Base-by-base conservation (phyloP, 768 basidiomycete genomes). In the Boletus eberwhitei region DNA sequence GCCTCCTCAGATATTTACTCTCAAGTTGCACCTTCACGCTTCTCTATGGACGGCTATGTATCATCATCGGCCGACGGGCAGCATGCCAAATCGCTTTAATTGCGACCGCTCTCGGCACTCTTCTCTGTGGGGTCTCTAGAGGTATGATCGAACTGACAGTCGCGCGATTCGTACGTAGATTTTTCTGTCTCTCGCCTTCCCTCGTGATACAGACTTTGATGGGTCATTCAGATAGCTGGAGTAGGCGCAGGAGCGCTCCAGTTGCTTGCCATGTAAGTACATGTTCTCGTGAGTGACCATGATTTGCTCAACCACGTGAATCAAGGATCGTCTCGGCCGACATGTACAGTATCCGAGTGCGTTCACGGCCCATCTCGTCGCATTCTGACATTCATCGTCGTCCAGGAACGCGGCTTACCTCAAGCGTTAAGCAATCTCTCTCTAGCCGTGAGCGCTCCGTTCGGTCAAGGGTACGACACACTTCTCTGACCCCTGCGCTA, bases 371-470 rank as follows among this genome's bases (percentile, higher is more conserved):
- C 7, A 17, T 43, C n/a, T 22, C 7, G 1, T 22, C 8, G 11
- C n/a, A 21, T 32, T 24, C 14, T 17, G 14, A 46, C 52, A 32
- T 46, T 49, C 26, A 34, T 12, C 17, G 8, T 41, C 21, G 12
- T 34, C 2, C 39, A 44, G 50, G 53, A 37, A 16, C 50, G 55
- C 8, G 21, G 49, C n/a, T 52, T 61, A 29, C 53, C 53, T 19
- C 59, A 55, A 87, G 87, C 70, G 84, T 39, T 76, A 78, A 34
- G 85, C 38, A 53, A 40, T 41, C 13, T 61, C 46, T 37, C 34
- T 41, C 35, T 44, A n/a, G 40, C 49, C 1, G 59, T 61, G 38
- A 61, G 58, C 2, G 2, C 16, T 45, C 3, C 7, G 29, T 52
- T 24, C 6, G 16, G 19, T 2, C 11, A 21, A 39, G 11, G 22